Conservation (phyloP, 192 early-diverging fungal genomes). For the Dimargaris xerosporica region DNA sequence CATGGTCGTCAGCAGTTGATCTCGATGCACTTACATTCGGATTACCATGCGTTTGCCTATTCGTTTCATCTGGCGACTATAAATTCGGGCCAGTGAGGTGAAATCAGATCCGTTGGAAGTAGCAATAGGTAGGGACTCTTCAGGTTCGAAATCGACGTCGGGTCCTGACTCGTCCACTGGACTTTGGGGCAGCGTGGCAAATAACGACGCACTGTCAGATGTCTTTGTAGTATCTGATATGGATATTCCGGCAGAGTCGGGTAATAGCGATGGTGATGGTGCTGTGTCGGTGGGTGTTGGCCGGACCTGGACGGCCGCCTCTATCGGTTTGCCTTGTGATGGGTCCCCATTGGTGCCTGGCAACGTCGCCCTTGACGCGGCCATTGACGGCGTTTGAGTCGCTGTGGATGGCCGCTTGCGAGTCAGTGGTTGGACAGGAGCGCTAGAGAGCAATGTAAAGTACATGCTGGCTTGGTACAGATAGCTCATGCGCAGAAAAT, state of each 20-base stretch:
- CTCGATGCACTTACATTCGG: conserved; percentile 26
- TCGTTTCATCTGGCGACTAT: conserved; percentile 28
- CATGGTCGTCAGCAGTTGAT: not conserved
- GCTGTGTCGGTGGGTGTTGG: not conserved
- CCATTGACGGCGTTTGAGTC: not conserved
- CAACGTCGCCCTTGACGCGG: not conserved
- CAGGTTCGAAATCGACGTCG: not conserved
- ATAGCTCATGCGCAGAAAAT: conserved; percentile 1
- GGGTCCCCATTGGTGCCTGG: not conserved
- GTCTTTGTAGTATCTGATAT: too few species aligned
- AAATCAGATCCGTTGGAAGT: conserved; percentile 1
- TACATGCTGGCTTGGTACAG: conserved; percentile 1
- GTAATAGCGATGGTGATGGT: not conserved
- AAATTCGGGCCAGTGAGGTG: conserved; percentile 26
- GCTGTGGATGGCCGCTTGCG: not conserved
- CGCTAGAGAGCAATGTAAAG: not conserved
- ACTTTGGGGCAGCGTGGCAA: not conserved
- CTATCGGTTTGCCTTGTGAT: not conserved
- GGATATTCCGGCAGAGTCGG: not conserved
- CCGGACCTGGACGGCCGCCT: not conserved
- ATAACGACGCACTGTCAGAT: too few species aligned
- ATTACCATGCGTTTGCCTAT: conserved; percentile 35
- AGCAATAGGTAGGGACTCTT: not conserved
- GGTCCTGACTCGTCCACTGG: not conserved
- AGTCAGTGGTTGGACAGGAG: not conserved